Evolutionary conservation across 2,329 filamentous ascomycete species (phyloP).

Genomic region (Ophiostoma sp.): DNA sequence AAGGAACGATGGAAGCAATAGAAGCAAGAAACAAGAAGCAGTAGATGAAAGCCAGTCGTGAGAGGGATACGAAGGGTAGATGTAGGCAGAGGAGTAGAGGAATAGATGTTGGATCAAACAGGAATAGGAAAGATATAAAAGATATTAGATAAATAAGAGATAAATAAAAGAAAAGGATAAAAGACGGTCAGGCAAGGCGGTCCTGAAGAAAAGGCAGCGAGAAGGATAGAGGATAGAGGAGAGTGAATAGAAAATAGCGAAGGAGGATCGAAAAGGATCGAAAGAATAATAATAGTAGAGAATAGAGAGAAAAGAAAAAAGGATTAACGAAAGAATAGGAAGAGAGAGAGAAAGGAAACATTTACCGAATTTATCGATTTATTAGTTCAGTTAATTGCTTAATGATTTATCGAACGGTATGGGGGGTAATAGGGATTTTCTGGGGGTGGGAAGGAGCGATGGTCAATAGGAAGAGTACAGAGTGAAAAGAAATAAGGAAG

Average conservation of each 20-base stretch:
- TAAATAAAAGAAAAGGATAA: no score
- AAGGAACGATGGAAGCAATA: background rate
- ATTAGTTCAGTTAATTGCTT: background rate
- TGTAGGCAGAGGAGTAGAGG: background rate
- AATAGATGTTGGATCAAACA: background rate
- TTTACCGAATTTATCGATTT: background rate
- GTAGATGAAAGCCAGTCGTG: background rate
- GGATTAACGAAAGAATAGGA: slow-evolving; percentile 1
- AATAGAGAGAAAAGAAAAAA: background rate
- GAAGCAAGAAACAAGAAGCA: background rate
- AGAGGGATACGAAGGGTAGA: slow-evolving; percentile 6
- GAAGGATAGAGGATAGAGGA: no score
- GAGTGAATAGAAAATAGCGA: background rate
- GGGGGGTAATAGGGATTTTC: slow-evolving; percentile 10
- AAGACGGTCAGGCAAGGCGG: background rate
- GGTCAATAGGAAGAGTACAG: background rate
- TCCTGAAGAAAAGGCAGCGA: background rate
- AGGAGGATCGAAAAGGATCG: background rate
- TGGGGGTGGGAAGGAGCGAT: slow-evolving; percentile 10
- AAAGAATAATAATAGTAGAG: background rate
- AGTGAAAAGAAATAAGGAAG: background rate
- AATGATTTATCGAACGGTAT: background rate
- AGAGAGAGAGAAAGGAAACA: background rate
- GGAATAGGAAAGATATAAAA: background rate
- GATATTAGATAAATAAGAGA: background rate